Conservation (phyloP, 228 moss, liverwort and hornwort genomes). For the Sphagnum magellanicum region DNA sequence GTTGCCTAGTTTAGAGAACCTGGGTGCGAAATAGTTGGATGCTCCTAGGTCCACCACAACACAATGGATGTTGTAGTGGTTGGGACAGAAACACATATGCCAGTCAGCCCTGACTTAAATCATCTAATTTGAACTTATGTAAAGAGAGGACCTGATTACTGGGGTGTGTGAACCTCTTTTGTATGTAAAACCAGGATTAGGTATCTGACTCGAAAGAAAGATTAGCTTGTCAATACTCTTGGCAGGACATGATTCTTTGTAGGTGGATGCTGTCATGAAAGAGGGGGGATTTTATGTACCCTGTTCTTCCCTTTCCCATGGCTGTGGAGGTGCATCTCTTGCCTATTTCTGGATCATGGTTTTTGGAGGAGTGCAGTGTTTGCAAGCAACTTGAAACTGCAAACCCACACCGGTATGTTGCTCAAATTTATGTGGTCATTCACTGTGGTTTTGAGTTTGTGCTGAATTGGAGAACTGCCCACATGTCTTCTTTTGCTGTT, state of each 20-base stretch:
- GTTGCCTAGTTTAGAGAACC: conserved; percentile 16
- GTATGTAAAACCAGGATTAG: conserved; percentile 25
- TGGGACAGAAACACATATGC: conserved; percentile 31
- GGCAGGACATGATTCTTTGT: conserved; percentile 2
- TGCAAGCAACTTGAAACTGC: too few species aligned
- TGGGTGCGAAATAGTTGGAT: conserved; percentile 23
- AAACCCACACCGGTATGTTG: too few species aligned
- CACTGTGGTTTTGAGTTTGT: too few species aligned
- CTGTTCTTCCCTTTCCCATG: too few species aligned
- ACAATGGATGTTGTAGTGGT: conserved; percentile 25
- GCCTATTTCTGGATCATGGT: too few species aligned
- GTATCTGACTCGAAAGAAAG: not conserved
- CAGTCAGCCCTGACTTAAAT: conserved; percentile 7
- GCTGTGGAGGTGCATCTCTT: too few species aligned
- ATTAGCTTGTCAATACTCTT: conserved; percentile 1
- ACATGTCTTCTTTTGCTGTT: too few species aligned
- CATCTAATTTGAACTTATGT: conserved; percentile 32
- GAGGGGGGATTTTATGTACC: too few species aligned
- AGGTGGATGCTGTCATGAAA: not conserved
- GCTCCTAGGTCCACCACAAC: conserved; percentile 20
- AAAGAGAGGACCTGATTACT: conserved; percentile 34
- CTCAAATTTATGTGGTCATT: too few species aligned
- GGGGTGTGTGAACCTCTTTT: conserved; percentile 26
- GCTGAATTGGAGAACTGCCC: too few species aligned
- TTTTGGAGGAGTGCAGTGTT: too few species aligned